Percentiles rank a stretch among this genome's conserved stretches.
Evolutionary conservation across 129 eudicot species (phyloP).

Genomic region (Silybum marianum): DNA sequence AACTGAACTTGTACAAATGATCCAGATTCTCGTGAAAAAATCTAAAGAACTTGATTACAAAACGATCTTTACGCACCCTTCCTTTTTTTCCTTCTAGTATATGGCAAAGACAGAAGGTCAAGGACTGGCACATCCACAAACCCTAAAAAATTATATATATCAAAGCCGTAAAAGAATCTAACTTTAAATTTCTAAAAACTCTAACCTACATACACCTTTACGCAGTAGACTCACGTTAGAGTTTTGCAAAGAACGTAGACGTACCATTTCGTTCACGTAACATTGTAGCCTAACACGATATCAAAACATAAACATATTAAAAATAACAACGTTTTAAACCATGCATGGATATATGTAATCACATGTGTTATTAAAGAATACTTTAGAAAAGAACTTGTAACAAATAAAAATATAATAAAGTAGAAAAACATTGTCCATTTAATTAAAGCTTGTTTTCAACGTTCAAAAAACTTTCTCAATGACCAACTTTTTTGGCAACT

Average conservation of each 20-base stretch:
- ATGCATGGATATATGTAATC: not conserved
- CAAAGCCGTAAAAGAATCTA: not conserved
- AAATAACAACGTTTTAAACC: not conserved
- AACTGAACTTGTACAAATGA: not conserved
- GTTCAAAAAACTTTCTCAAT: not conserved
- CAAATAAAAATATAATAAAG: not conserved
- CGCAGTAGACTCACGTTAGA: too few relatives aligned
- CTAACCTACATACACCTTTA: not conserved
- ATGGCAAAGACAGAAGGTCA: not conserved
- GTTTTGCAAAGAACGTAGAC: not conserved
- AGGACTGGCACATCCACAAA: not conserved
- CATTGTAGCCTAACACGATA: too few relatives aligned
- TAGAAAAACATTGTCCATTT: not conserved
- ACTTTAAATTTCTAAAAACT: not conserved
- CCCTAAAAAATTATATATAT: not conserved
- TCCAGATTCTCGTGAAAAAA: not conserved
- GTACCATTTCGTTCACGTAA: too few relatives aligned
- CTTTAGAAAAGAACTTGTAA: not conserved
- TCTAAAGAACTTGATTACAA: not conserved
- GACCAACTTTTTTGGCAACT: not conserved
- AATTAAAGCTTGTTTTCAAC: not conserved
- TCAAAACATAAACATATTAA: not conserved
- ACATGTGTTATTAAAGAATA: not conserved
- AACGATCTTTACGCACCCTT: not conserved
- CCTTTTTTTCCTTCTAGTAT: not conserved